These are phyloP conservation scores for Patellaria atrata DNA, from an alignment of 495 filamentous ascomycete genomes.

Conservation along the genomic window DNA sequence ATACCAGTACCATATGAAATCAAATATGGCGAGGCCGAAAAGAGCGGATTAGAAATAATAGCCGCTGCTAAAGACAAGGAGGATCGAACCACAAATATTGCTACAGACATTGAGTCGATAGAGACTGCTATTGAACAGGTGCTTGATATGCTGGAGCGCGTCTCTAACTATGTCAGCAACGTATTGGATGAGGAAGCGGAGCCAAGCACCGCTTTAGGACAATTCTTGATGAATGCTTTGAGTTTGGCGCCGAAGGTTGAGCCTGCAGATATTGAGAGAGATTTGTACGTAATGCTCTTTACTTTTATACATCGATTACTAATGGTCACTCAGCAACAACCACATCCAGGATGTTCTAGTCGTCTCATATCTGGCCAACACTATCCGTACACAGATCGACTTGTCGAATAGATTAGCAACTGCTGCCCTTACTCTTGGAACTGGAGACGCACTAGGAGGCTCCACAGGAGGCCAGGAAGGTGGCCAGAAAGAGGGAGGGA, in stretches of 20 bases:
- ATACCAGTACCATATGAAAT: slow-evolving; percentile 91
- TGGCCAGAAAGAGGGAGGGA: slow-evolving; percentile 11
- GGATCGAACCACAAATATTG: slow-evolving; percentile 51
- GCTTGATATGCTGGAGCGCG: slow-evolving; percentile 74
- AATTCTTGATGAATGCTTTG: slow-evolving; percentile 84
- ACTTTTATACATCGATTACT: slow-evolving; percentile 1
- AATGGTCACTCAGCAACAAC: slow-evolving; percentile 54
- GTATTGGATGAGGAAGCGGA: slow-evolving; percentile 55
- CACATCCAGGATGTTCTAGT: slow-evolving; percentile 97
- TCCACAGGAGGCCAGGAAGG: slow-evolving; percentile 9
- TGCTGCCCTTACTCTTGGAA: slow-evolving; percentile 49
- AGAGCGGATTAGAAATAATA: slow-evolving; percentile 78
- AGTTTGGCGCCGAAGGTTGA: slow-evolving; percentile 90
- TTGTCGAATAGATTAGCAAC: slow-evolving; percentile 87
- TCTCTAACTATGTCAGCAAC: slow-evolving; percentile 73
- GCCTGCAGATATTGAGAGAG: slow-evolving; percentile 71
- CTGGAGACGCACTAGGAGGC: slow-evolving; percentile 16
- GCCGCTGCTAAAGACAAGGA: slow-evolving; percentile 66
- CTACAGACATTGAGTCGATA: slow-evolving; percentile 77
- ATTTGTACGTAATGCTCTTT: slow-evolving; percentile 50
- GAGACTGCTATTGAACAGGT: slow-evolving; percentile 74
- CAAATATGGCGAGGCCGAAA: slow-evolving; percentile 80
- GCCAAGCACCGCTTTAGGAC: slow-evolving; percentile 73
- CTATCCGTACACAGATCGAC: slow-evolving; percentile 97
- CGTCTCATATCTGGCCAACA: slow-evolving; percentile 94